phyloP scores from a whole-genome alignment of 306 rosid genomes.

The Abrus precatorius region DNA sequence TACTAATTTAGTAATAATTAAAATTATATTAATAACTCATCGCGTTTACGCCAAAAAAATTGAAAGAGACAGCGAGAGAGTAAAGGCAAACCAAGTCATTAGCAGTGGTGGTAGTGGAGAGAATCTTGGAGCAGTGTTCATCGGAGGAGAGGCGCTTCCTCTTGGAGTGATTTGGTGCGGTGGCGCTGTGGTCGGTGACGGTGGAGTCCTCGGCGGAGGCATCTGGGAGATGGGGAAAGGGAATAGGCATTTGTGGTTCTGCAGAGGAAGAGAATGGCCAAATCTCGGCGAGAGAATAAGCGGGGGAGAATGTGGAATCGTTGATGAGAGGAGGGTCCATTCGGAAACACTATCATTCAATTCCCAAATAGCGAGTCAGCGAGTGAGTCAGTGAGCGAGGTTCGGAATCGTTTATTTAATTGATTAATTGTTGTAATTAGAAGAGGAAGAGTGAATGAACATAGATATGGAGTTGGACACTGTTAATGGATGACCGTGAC shows the following conservation, averaged over 20 bases:
- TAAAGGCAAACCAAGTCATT: conserved; percentile 63
- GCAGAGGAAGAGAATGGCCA: conserved; percentile 60
- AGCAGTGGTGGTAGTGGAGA: conserved; percentile 61
- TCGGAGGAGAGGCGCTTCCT: conserved; percentile 69
- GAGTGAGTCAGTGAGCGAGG: background rate
- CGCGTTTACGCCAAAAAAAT: no score
- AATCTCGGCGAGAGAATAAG: conserved; percentile 77
- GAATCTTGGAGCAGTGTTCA: conserved; percentile 75
- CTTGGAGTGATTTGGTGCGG: conserved; percentile 57
- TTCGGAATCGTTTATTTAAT: background rate
- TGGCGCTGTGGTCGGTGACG: conserved; percentile 64
- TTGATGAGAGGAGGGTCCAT: conserved; percentile 87
- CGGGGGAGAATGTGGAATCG: conserved; percentile 80
- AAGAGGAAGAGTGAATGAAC: background rate
- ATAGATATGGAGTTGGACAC: background rate
- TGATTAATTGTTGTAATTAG: background rate
- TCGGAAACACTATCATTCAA: background rate
- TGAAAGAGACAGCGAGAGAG: background rate
- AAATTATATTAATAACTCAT: no score
- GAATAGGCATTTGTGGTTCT: background rate
- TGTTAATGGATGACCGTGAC: conserved; percentile 16
- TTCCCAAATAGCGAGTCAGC: background rate
- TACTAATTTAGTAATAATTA: no score
- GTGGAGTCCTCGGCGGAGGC: conserved; percentile 79
- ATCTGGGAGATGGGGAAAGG: conserved; percentile 55